These are phyloP conservation scores for Aurifilum marmelostoma DNA, from an alignment of 2,329 filamentous ascomycete species.

Conservation along the genomic window DNA sequence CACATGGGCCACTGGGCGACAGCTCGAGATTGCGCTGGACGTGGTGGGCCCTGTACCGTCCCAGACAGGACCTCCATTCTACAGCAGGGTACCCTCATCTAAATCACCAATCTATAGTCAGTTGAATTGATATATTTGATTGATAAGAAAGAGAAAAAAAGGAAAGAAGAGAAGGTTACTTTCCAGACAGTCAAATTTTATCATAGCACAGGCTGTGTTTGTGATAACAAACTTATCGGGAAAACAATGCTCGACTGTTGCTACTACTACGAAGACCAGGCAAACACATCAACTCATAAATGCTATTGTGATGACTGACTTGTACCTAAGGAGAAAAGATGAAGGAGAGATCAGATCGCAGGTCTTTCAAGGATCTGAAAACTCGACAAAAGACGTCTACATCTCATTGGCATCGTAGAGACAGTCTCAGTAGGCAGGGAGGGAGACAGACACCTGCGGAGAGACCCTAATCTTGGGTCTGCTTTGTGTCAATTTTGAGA, in stretches of 20 bases:
- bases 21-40: background rate
- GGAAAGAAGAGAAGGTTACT: background rate
- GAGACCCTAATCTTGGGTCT: background rate
- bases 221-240: background rate
- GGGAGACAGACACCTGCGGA: background rate
- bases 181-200: background rate
- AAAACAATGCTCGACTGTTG: background rate
- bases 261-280: no score
- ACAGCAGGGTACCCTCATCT: no score
- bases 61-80: no score
- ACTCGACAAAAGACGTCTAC: no score
- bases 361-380: background rate
- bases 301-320: background rate
- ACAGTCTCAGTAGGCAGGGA: background rate
- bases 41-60: background rate
- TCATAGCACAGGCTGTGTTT: background rate
- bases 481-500: background rate
- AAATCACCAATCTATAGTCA: background rate
- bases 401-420: no score
- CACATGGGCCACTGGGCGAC: background rate
- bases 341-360: no score
- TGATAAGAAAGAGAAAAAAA: no score
- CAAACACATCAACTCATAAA: no score
- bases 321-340: background rate
- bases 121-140: background rate